Base-by-base conservation (phyloP, 148 eudicot genomes). In the Rhododendron mucronatum region DNA sequence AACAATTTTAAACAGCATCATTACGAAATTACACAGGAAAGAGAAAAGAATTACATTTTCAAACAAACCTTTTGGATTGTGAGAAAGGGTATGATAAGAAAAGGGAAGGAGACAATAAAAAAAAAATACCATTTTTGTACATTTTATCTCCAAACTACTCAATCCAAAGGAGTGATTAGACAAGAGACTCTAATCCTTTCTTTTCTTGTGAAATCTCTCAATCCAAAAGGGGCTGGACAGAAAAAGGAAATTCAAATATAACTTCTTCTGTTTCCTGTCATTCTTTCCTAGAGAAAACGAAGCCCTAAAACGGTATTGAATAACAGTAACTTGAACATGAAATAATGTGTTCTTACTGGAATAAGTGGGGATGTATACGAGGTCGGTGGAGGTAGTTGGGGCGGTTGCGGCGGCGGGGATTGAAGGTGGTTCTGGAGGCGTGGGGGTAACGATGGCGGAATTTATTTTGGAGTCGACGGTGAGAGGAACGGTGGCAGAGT, bases 351-450 rank as follows among this genome's bases (percentile, higher is more conserved):
- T 79, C 87, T 84, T 91, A 96, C 99, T 86, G 86, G 98, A 95
- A 85, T 96, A 94, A 89, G 91, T 90, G 80, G 99, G 99, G 83
- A 96, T 87, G 89, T 85, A 85, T 81, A 94, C 90, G 84, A 90
- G 35, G 61, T 90, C 91, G 59, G 92, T n/a, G n/a, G 85, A 87
- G 57, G 93, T 44, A 20, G 45, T 15, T 45, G 45, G 21, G 77
- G 77, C 20, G 82, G 84, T 81, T 12, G 86, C 88, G 45, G 92
- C 37, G 26, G 67, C 67, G 2, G 71, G 33, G 30, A 15, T 67
- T 11, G 83, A 39, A 45, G 89, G 78, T 35, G 89, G n/a, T 59
- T 86, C 88, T 63, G 88, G 84, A 8, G 76, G 84, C 55, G 75
- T 85, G 53, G 85, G 80, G 80, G 87, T 55, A 86, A 5, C 28